A percentile compares a stretch with the other conserved stretches of the same genome.
phyloP scores from a whole-genome alignment of 148 eudicot genomes.

The Vaccinium corymbosum region DNA sequence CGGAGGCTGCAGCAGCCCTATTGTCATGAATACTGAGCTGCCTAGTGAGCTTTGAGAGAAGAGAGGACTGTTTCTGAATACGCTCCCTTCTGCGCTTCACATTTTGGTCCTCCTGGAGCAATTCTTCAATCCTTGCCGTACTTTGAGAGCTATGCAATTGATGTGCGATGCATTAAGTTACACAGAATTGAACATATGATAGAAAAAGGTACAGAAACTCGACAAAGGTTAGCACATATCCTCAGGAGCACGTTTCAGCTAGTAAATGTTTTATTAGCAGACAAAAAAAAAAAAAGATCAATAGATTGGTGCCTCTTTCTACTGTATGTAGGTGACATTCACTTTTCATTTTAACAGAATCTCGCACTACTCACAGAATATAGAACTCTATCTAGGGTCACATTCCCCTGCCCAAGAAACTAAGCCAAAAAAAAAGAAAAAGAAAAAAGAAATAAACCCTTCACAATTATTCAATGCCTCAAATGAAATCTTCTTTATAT shows the following conservation, averaged over 20 bases:
- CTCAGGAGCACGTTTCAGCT: background rate
- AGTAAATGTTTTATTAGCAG: background rate
- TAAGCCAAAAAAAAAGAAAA: background rate
- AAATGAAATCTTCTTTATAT: background rate
- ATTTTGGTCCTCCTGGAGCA: conserved; percentile 92
- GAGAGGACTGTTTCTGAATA: conserved; percentile 74
- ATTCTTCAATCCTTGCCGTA: conserved; percentile 77
- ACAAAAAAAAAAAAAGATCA: no score
- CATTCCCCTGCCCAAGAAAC: background rate
- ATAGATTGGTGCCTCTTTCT: background rate
- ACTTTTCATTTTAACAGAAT: background rate
- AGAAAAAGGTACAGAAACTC: background rate
- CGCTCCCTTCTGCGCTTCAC: conserved; percentile 80
- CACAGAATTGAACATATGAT: background rate
- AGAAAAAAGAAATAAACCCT: background rate
- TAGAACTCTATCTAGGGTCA: background rate
- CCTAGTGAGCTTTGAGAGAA: conserved; percentile 83
- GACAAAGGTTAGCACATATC: background rate
- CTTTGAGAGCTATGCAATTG: conserved; percentile 59
- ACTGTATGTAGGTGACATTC: background rate
- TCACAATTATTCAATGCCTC: background rate
- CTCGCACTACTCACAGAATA: background rate
- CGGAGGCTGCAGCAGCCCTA: conserved; percentile 76
- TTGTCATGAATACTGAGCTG: conserved; percentile 91
- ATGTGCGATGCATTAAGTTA: background rate